Base-by-base conservation (phyloP, 1,284 basidiomycete genomes). In the Ustilago crameri region DNA sequence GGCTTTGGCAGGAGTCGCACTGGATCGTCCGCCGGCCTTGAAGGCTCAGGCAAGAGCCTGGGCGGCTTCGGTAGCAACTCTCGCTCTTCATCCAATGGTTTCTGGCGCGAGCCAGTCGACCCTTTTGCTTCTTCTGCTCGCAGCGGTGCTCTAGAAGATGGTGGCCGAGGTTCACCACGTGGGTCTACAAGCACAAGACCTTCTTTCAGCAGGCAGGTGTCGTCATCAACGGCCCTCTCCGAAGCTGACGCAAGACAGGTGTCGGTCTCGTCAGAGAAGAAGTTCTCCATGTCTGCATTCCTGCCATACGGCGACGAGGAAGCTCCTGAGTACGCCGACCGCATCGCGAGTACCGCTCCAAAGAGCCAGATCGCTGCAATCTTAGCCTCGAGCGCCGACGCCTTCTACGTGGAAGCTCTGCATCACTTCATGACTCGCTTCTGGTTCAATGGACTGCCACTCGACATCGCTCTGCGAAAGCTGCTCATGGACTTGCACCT, bases 401-500 rank as follows among this genome's bases (percentile, higher is more conserved):
- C 85, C 7, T 91, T 94, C 73, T 88, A 96, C 82, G 83, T 86
- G 3, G 85, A 88, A 47, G 91, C 93, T 1, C 86, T 98, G 52
- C 86, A 86, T 52, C 78, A 86, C 5, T 95, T 92, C 83, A 88
- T 98, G 78, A 85, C 85, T 44, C 87, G 88, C 41, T 98, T 98
- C 83, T 88, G 91, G 75, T 97, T 98, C 81, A 84, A 85, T 15
- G 87, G 88, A 47, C 90, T 92, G 75, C 91, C 96, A 12, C 87
- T 98, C 42, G 96, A 99, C 81, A 90, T 98, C 40, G 93, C 96
- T 5, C 85, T 99, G 45, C 91, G 96, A 32, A 90, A 90, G 78
- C 84, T 99, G 55, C 87, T 99, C 35, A 93, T 98, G 91, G 89
- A 93, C 75, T 89, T 96, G 46, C 90, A 91, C 50, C 87, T 99